A percentile compares a stretch with the other conserved stretches of the same genome.
phyloP scores from a whole-genome alignment of 805 yeast genomes.

The Wickerhamomyces hampshirensis region DNA sequence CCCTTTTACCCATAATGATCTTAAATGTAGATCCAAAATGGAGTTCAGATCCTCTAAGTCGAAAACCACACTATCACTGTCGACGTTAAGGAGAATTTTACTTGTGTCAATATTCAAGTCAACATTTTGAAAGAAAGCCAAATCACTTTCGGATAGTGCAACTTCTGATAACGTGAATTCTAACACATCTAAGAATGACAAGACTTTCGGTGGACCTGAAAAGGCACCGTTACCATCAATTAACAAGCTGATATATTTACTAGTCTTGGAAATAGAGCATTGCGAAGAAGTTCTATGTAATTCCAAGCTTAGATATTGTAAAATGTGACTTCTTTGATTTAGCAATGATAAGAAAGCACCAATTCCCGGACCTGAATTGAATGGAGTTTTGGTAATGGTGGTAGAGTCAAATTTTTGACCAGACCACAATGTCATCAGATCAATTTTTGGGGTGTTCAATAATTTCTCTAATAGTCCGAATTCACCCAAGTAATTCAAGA shows the following conservation, averaged over 20 bases:
- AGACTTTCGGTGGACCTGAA: conserved; percentile 59
- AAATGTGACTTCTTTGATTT: conserved; percentile 51
- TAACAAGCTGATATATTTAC: conserved; percentile 47
- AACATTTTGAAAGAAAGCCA: conserved; percentile 18
- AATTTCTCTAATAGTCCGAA: conserved; percentile 46
- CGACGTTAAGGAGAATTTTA: conserved; percentile 29
- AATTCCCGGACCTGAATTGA: conserved; percentile 31
- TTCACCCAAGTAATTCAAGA: conserved; percentile 50
- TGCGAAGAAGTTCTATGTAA: conserved; percentile 50
- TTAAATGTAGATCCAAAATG: conserved; percentile 26
- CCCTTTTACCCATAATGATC: conserved; percentile 19
- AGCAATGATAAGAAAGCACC: conserved; percentile 60
- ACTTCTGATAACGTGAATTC: conserved; percentile 51
- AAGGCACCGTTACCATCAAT: conserved; percentile 46
- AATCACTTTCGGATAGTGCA: conserved; percentile 18
- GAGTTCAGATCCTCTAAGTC: conserved; percentile 39
- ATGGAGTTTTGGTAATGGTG: conserved; percentile 26
- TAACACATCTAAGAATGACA: conserved; percentile 66
- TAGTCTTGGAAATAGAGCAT: conserved; percentile 47
- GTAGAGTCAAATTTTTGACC: conserved; percentile 40
- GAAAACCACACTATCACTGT: conserved; percentile 31
- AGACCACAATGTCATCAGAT: conserved; percentile 51
- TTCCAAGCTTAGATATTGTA: conserved; percentile 68
- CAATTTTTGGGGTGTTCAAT: conserved; percentile 47
- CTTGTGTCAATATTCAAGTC: conserved; percentile 38